Conservation (phyloP, 2,329 filamentous ascomycete species). For the Huntiella decipiens region DNA sequence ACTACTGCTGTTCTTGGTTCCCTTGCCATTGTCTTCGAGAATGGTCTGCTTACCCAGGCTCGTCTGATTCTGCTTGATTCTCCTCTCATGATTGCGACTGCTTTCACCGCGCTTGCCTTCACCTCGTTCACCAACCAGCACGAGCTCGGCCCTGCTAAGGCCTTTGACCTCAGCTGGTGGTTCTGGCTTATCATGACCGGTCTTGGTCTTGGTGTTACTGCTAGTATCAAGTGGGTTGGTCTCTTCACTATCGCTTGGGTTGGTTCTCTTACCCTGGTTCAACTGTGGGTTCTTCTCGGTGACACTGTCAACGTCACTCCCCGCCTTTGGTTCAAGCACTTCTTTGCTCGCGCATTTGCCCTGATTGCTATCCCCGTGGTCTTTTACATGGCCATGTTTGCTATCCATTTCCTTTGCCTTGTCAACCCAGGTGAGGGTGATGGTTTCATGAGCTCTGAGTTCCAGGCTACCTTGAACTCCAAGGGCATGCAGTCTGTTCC, state of each 20-base stretch:
- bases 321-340: slow-evolving; percentile 80
- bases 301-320: slow-evolving; percentile 72
- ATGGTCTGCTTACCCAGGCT: slow-evolving; percentile 85
- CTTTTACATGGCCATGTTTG: slow-evolving; percentile 96
- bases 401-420: slow-evolving; percentile 84
- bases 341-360: slow-evolving; percentile 78
- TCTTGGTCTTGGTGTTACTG: slow-evolving; percentile 70
- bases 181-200: slow-evolving; percentile 87
- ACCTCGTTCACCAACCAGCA: slow-evolving; percentile 92
- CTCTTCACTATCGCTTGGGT: slow-evolving; percentile 98
- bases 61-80: slow-evolving; percentile 92
- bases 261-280: slow-evolving; percentile 69
- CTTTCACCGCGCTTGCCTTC: slow-evolving; percentile 77
- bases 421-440: slow-evolving; percentile 92
- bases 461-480: slow-evolving; percentile 90
- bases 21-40: slow-evolving; percentile 83
- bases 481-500: slow-evolving; percentile 93
- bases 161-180: slow-evolving; percentile 87
- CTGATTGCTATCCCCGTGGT: slow-evolving; percentile 71
- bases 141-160: slow-evolving; percentile 72
- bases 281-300: slow-evolving; percentile 88
- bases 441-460: slow-evolving; percentile 98
- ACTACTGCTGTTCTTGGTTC: slow-evolving; percentile 69
- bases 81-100: slow-evolving; percentile 81
- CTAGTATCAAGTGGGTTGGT: slow-evolving; percentile 97